These are phyloP conservation scores for Rosa lucieae DNA, from an alignment of 306 rosid genomes.

Conservation along the genomic window DNA sequence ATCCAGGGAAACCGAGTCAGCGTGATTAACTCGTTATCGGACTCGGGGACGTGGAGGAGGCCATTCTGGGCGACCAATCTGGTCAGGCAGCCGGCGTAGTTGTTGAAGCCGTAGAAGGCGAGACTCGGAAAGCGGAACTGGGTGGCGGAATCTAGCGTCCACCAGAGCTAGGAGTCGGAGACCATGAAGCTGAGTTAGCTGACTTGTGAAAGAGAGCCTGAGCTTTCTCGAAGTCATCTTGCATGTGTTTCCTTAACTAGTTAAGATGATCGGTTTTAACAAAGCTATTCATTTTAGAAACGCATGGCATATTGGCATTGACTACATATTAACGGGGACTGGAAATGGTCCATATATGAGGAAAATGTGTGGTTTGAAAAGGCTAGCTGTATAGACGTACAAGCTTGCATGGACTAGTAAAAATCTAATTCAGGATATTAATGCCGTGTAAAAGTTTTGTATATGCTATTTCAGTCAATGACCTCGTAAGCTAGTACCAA, in stretches of 20 bases:
- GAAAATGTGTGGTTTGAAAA: no score
- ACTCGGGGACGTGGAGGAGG: conserved; percentile 1
- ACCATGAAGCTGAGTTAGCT: conserved; percentile 39
- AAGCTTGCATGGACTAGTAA: no score
- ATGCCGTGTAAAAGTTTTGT: no score
- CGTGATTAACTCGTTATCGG: conserved; percentile 3
- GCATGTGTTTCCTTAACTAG: conserved; percentile 14
- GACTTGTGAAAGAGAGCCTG: conserved; percentile 25
- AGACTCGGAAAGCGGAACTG: conserved; percentile 34
- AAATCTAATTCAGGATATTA: no score
- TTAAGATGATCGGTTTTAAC: no score
- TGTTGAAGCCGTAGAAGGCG: conserved; percentile 31
- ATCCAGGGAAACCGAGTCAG: conserved; percentile 40
- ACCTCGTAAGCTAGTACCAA: no score
- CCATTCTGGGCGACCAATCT: neutral
- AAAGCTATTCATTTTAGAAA: no score
- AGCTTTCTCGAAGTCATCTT: conserved; percentile 34
- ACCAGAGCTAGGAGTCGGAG: conserved; percentile 55
- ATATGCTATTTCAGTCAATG: no score
- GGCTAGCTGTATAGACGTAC: no score
- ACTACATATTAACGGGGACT: no score
- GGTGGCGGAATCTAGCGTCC: conserved; percentile 47
- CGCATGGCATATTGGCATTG: no score
- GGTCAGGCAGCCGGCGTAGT: neutral
- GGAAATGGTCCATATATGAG: no score